Evolutionary conservation across 2,329 filamentous ascomycete genomes (phyloP), one percentile per base, ranked within the genome.

Genomic region (Podosphaera aphanis): DNA sequence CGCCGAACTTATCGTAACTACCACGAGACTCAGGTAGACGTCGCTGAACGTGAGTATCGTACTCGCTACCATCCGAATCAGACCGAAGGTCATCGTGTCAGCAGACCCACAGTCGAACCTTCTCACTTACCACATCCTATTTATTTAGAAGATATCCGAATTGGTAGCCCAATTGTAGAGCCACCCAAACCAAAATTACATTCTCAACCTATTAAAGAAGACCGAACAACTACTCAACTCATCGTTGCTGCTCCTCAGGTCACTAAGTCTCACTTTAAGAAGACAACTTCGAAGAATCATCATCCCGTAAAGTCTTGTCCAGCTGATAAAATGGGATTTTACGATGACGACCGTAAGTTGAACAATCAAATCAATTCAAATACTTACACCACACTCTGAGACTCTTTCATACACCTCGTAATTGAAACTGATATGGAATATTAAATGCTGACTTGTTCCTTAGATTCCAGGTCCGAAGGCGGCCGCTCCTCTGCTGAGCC

Each of bases 251-350:
- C 54, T 47, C 54, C 59, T 57, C 54, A 58, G 46, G 53, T 52
- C 48, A 48, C 51, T 25, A 42, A 45, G 46, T 40, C 49, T 49
- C 43, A 25, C 15, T 31, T 27, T 20, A 47, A 50, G 41, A 44
- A 52, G 21, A 46, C 49, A 36, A 48, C 42, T 39, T 46, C 52
- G 31, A 51, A 49, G 51, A 53, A 60, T 55, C 49, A 57, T 41
- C 58, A 57, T 53, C 56, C 59, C 51, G 58, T 52, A 48, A 55
- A 59, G 53, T 53, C 56, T 47, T 51, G 49, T 42, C 49, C 31
- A 38, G 21, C 41, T 36, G 49, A 46, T 70, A 75, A 77, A 60
- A 82, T 82, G 77, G 77, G 77, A 69, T 82, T 80, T 68, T 80
- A 81, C 76, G 77, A 81, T 73, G 73, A 80, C 67, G 75, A 81